Percentiles rank a stretch among this genome's conserved stretches.
phyloP scores from a whole-genome alignment of 2,329 filamentous ascomycete species.

The Endoconidiophora polonica region DNA sequence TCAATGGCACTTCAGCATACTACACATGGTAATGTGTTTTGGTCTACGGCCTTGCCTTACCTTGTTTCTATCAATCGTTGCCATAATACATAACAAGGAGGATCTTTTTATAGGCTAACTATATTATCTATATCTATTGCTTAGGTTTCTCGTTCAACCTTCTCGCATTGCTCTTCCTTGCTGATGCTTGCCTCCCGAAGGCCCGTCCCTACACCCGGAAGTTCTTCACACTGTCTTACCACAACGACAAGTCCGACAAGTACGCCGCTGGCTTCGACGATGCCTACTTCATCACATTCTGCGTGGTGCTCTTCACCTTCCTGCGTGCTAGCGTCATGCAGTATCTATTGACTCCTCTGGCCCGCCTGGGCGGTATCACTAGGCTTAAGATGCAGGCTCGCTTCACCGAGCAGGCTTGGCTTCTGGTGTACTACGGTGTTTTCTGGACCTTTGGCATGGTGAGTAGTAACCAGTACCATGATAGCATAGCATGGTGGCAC shows the following conservation, averaged over 20 bases:
- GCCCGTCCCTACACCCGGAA: constrained; percentile 65
- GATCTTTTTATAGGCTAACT: constrained; percentile 15
- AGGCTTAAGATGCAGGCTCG: constrained; percentile 62
- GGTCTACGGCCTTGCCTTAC: neutral
- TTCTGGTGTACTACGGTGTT: constrained; percentile 64
- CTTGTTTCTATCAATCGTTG: neutral
- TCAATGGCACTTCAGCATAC: no score
- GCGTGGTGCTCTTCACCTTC: constrained; percentile 72
- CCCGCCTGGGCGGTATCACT: constrained; percentile 52
- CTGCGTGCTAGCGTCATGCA: constrained; percentile 75
- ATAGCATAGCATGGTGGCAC: neutral
- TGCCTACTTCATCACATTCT: constrained; percentile 57
- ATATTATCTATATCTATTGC: neutral
- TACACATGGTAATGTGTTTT: no score
- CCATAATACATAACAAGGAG: no score
- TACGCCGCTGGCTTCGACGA: constrained; percentile 73
- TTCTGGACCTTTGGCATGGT: constrained; percentile 80
- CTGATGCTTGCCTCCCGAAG: constrained; percentile 68
- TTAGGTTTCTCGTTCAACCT: constrained; percentile 69
- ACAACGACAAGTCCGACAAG: constrained; percentile 46
- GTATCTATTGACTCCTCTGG: constrained; percentile 67
- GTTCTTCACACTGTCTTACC: constrained; percentile 78
- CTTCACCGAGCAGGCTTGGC: constrained; percentile 90
- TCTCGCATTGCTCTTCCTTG: constrained; percentile 63
- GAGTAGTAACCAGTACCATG: constrained; percentile 21